Evolutionary conservation across 768 basidiomycete species (phyloP).

Genomic region (Tephrocybe sp.): DNA sequence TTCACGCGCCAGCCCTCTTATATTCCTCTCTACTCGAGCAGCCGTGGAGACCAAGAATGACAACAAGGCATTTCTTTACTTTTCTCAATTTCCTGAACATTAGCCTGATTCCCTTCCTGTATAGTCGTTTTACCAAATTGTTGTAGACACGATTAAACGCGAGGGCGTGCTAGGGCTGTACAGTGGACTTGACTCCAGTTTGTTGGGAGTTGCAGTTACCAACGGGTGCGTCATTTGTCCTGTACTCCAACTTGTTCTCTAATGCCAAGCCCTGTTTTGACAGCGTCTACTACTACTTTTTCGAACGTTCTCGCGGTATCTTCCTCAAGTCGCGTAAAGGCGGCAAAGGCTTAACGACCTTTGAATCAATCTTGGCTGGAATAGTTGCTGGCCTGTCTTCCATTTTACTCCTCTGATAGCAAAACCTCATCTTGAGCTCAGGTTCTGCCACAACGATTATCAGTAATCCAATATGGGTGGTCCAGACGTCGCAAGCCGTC

Average conservation of each 20-base stretch:
- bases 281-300: constrained; percentile 94
- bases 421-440: constrained; percentile 25
- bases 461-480: constrained; percentile 96
- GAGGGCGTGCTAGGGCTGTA: constrained; percentile 89
- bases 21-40: constrained; percentile 90
- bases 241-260: background rate
- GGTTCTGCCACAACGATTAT: constrained; percentile 88
- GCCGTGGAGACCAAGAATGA: constrained; percentile 86
- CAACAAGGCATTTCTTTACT: constrained; percentile 24
- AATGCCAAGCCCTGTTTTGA: constrained; percentile 2
- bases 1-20: constrained; percentile 65
- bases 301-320: constrained; percentile 64
- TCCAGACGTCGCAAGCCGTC: constrained; percentile 89
- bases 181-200: constrained; percentile 79
- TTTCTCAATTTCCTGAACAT: background rate
- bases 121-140: constrained; percentile 64
- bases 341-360: constrained; percentile 71
- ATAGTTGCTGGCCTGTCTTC: constrained; percentile 73
- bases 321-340: constrained; percentile 56
- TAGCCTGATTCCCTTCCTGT: background rate
- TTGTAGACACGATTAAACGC: constrained; percentile 74
- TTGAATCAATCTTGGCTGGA: constrained; percentile 89
- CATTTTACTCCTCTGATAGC: background rate
- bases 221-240: constrained; percentile 62
- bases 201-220: constrained; percentile 90